phyloP scores from a whole-genome alignment of 2,329 filamentous ascomycete species.

The Alternaria sp. region DNA sequence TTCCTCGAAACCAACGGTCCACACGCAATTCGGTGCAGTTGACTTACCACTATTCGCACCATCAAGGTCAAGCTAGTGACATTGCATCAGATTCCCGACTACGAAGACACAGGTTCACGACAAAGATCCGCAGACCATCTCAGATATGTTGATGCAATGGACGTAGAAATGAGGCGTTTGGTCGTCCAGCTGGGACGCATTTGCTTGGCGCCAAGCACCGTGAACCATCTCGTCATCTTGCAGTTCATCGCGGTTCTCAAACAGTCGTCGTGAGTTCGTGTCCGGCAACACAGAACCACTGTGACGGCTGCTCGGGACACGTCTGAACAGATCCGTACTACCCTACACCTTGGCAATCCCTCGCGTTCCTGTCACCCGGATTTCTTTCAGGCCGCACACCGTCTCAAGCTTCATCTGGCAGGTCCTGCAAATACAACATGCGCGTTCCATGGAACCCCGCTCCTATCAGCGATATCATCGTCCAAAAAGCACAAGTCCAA shows the following conservation, averaged over 20 bases:
- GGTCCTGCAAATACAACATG: conserved; percentile 22
- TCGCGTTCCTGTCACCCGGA: conserved; percentile 9
- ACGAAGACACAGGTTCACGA: neutral
- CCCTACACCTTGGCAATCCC: conserved; percentile 8
- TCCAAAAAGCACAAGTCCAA: conserved; percentile 21
- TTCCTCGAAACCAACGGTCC: neutral
- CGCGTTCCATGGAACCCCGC: conserved; percentile 18
- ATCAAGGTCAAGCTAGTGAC: neutral
- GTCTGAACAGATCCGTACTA: neutral
- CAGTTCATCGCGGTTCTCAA: neutral
- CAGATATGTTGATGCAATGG: neutral
- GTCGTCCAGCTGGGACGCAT: neutral
- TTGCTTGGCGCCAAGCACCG: neutral
- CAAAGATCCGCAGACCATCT: neutral
- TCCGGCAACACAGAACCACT: neutral
- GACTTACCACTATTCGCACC: neutral
- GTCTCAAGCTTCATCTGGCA: conserved; percentile 25
- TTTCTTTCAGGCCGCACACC: conserved; percentile 2
- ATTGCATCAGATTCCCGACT: neutral
- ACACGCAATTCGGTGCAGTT: neutral
- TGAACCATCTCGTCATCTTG: neutral
- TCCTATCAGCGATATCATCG: conserved; percentile 20
- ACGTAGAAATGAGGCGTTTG: neutral
- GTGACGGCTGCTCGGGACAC: neutral
- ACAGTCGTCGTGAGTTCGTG: neutral